Percentiles rank a stretch among this genome's conserved stretches.
phyloP scores from a whole-genome alignment of 106 monocot genomes.

The Gastrodia elata region DNA sequence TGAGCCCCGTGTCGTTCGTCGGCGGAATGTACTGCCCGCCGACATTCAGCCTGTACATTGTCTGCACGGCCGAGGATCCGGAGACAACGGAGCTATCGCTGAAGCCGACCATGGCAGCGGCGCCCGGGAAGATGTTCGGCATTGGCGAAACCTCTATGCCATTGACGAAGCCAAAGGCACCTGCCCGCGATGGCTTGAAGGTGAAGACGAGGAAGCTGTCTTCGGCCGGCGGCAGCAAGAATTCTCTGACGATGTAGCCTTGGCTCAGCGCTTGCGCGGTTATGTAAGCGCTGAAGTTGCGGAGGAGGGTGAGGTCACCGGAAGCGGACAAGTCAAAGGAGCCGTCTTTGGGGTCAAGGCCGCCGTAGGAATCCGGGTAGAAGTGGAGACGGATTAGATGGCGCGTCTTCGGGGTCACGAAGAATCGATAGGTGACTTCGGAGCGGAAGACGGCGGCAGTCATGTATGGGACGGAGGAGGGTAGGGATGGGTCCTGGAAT shows the following conservation, averaged over 20 bases:
- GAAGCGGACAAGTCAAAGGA: constrained; percentile 56
- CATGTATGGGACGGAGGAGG: constrained; percentile 79
- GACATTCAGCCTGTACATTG: constrained; percentile 71
- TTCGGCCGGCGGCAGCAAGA: constrained; percentile 27
- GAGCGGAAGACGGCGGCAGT: constrained; percentile 55
- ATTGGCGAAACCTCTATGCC: constrained; percentile 83
- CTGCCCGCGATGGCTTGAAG: constrained; percentile 40
- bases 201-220: constrained; percentile 43
- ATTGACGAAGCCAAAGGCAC: constrained; percentile 79
- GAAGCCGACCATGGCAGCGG: constrained; percentile 31
- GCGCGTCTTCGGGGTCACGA: constrained; percentile 27
- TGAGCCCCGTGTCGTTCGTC: constrained; percentile 12
- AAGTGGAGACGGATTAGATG: constrained; percentile 80
- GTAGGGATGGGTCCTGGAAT: constrained; percentile 76
- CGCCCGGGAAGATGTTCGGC: constrained; percentile 42
- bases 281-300: constrained; percentile 73
- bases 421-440: constrained; percentile 48
- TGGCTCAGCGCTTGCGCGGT: constrained; percentile 55
- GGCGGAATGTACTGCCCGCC: constrained; percentile 24
- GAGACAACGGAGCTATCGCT: constrained; percentile 20
- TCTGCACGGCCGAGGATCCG: constrained; percentile 29
- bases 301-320: constrained; percentile 57
- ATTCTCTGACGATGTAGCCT: constrained; percentile 56
- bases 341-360: constrained; percentile 29
- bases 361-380: constrained; percentile 62